A percentile compares a stretch with the other conserved stretches of the same genome.
Evolutionary conservation across 2,329 filamentous ascomycete genomes (phyloP).

Genomic region (Oidium heveae): DNA sequence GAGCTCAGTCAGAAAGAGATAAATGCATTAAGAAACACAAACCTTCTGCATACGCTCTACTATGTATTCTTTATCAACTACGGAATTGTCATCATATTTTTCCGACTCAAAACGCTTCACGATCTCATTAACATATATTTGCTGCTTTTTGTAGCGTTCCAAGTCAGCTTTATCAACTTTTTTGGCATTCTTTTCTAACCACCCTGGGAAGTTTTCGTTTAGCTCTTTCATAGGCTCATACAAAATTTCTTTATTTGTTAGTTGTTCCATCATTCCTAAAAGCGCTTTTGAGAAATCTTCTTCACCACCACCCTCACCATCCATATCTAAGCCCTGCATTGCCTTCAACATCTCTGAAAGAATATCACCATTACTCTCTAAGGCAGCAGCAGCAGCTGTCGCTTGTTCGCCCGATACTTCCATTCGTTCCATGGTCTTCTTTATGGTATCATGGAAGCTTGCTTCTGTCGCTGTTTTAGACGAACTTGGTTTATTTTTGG

Average conservation of each 20-base stretch:
- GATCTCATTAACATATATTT: conserved; percentile 58
- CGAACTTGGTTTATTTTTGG: conserved; percentile 2
- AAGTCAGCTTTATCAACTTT: conserved; percentile 45
- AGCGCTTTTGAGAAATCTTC: conserved; percentile 89
- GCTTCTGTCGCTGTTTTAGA: conserved; percentile 22
- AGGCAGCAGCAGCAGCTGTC: conserved; percentile 49
- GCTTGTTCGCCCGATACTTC: conserved; percentile 68
- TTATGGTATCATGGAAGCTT: conserved; percentile 78
- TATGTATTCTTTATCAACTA: conserved; percentile 67
- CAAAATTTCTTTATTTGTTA: conserved; percentile 93
- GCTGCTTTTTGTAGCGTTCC: conserved; percentile 59
- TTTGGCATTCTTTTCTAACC: conserved; percentile 55
- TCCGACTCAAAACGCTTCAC: conserved; percentile 67
- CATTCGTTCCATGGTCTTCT: conserved; percentile 89
- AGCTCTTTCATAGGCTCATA: conserved; percentile 99
- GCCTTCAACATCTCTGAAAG: conserved; percentile 83
- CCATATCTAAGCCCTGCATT: conserved; percentile 40
- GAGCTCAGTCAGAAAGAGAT: conserved; percentile 5
- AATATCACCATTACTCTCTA: conserved; percentile 48
- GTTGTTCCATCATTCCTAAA: conserved; percentile 94
- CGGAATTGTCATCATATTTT: conserved; percentile 59
- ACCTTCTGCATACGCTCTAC: conserved; percentile 97
- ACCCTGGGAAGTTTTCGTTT: conserved; percentile 71
- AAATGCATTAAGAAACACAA: conserved; percentile 12
- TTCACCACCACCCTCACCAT: conserved; percentile 32